Evolutionary conservation across 257 asterid species (phyloP), one percentile per base, ranked within the genome.

Genomic region (Salvia hispanica): DNA sequence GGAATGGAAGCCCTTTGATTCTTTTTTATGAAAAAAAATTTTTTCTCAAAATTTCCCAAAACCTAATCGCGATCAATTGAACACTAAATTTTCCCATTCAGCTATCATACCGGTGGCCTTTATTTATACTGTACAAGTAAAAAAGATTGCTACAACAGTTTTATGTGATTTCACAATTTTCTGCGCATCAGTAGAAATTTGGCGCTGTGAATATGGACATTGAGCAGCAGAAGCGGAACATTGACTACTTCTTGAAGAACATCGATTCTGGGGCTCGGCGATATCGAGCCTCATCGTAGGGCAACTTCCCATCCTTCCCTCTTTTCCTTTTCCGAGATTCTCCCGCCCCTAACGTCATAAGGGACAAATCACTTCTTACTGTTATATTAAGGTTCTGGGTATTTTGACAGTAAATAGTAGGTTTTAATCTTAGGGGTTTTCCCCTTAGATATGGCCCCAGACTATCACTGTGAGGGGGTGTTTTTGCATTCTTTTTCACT

Each of bases 301-400:
- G 97, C 97, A 51, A 93, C 97, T 68, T 93, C 97, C 1, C 98
- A 93, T 64, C 98, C 98, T 16, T 82, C 90, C 9, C 95, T 93
- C 21, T 93, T 93, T 58, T 97, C 98, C 56, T 93, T 93, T 85
- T 86, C 98, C 31, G 98, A 93, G 84, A 86, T 93, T 82, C 89
- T 93, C 66, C 92, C 10, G 83, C 86, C 55, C 85, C 95, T n/a
- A 86, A 15, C 68, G 74, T 93, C 64, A 62, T 75, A 1, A 90
- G 98, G 97, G 90, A 48, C 40, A 4, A 40, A 56, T 5, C 25
- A 59, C 28, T 53, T 55, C 28, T 46, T 42, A 43, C 34, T 61
- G 67, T 59, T 33, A 33, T 31, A 43, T 40, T 33, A 8, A 0
- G 6, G 6, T 57, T 57, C 31, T 4, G 11, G 36, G 6, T 0